Base-by-base conservation (phyloP, 352 stramenopile genomes). In the Pseudoperonospora humuli region DNA sequence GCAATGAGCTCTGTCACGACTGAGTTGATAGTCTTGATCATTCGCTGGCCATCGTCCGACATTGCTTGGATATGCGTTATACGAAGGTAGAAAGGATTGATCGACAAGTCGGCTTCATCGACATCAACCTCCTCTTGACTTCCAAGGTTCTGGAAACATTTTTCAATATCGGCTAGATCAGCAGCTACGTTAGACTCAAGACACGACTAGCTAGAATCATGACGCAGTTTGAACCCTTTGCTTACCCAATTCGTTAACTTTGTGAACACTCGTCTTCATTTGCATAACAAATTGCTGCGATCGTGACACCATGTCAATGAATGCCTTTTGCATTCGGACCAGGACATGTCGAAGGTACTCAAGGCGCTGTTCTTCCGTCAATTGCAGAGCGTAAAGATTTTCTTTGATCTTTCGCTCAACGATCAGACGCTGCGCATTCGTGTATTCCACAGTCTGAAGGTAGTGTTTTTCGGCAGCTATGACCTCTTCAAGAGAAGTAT, bases 331-430 rank as follows among this genome's bases (percentile, higher is more conserved):
- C 42, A 75, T 67, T 2, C 76, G 74, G n/a, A 85, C 23, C 5
- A 92, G 43, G 18, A 92, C 38, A 52, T 89, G 75, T 35, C 82
- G 82, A 13, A 92, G 50, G 32, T 87, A 92, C 28, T 87, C 79
- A 1, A 92, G 61, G 2, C 79, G 72, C 39, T 89, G 79, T 36
- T 92, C 79, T 55, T 92, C 79, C 20, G 79, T 92, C 5, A 92
- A 58, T 44, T 92, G 76, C 45, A 92, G 86, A 3, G 75, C 79
- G 15, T 75, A 59, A 7, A 92, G 39, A 26, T 92, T 92, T 20
- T 89, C 79, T 28, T 77, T 76, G 27, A 82, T 75, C 47, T 87
- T 74, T 14, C 66, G 64, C 42, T 89, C 79, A 29, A 83, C 67
- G 20, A 79, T 70, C 13, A 72, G 45, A 1, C 70, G 73, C 43